Conservation (phyloP, 169 alveolate genomes). For the Eimeria necatrix region DNA sequence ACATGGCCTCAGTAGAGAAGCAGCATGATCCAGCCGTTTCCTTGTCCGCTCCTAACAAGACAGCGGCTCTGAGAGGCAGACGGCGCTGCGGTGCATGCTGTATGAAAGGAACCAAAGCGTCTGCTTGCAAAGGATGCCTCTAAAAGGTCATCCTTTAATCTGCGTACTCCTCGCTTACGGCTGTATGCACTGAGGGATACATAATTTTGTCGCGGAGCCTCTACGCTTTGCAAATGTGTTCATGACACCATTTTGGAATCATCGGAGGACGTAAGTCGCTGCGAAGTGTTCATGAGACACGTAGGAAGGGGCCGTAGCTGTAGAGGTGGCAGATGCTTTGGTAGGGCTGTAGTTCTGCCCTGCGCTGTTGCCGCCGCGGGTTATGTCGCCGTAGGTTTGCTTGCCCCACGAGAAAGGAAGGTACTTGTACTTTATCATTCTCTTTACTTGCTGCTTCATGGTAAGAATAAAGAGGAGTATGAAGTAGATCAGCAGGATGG, state of each 20-base stretch:
- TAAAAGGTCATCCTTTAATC: no score
- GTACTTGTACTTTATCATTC: constrained; percentile 87
- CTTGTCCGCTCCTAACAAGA: no score
- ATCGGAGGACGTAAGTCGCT: constrained; percentile 80
- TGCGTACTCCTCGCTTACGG: no score
- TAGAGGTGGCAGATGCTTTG: constrained; percentile 47
- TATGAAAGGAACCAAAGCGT: no score
- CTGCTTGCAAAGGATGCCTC: no score
- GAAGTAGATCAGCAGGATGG: constrained; percentile 91
- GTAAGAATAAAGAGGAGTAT: constrained; percentile 89
- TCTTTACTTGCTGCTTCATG: constrained; percentile 90
- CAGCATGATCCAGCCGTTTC: no score
- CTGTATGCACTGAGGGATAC: not conserved
- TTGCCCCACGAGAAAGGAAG: constrained; percentile 91
- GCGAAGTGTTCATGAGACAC: constrained; percentile 72
- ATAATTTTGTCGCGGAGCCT: not conserved
- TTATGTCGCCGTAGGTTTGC: constrained; percentile 88
- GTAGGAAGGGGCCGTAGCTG: constrained; percentile 71
- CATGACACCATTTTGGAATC: not conserved
- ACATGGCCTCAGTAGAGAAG: no score
- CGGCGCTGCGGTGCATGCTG: no score
- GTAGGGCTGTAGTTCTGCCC: constrained; percentile 13
- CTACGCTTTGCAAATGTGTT: not conserved
- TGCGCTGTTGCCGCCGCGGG: constrained; percentile 82
- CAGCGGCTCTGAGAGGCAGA: no score